These are phyloP conservation scores for Boletus rubescentipes DNA, from an alignment of 768 basidiomycete genomes.

Conservation along the genomic window DNA sequence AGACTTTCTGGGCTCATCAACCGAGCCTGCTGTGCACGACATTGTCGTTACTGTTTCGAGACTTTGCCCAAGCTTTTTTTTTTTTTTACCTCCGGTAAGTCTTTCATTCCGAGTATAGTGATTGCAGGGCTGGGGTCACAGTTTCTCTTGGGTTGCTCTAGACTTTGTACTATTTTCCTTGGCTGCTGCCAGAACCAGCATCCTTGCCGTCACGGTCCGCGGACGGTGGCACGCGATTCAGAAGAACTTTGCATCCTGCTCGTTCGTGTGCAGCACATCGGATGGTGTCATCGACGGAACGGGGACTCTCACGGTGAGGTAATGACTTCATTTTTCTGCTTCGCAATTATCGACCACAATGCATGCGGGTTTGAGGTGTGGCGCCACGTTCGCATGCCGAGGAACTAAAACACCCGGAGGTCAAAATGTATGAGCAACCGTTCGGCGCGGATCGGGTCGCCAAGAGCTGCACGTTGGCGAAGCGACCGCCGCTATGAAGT, in stretches of 20 bases:
- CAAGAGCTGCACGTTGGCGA: slow-evolving; percentile 15
- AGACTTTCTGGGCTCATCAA: neutral
- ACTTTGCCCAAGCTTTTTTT: neutral
- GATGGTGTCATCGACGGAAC: neutral
- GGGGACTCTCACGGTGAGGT: slow-evolving; percentile 3
- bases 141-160: neutral
- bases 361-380: neutral
- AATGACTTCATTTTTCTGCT: neutral
- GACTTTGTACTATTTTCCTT: slow-evolving; percentile 9
- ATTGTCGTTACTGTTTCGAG: slow-evolving; percentile 3
- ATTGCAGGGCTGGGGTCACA: neutral
- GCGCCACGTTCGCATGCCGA: neutral
- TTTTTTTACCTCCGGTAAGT: neutral
- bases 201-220: slow-evolving; percentile 5
- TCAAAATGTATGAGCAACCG: neutral
- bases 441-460: slow-evolving; percentile 14
- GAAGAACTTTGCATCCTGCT: neutral
- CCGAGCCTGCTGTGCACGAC: neutral
- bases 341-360: neutral
- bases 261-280: neutral
- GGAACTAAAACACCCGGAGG: neutral
- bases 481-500: neutral
- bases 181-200: neutral
- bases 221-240: neutral
- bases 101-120: slow-evolving; percentile 3